Percentiles rank a stretch among this genome's conserved stretches.
phyloP scores from a whole-genome alignment of 305 asterid genomes.

The Solanum aculeatissimum region DNA sequence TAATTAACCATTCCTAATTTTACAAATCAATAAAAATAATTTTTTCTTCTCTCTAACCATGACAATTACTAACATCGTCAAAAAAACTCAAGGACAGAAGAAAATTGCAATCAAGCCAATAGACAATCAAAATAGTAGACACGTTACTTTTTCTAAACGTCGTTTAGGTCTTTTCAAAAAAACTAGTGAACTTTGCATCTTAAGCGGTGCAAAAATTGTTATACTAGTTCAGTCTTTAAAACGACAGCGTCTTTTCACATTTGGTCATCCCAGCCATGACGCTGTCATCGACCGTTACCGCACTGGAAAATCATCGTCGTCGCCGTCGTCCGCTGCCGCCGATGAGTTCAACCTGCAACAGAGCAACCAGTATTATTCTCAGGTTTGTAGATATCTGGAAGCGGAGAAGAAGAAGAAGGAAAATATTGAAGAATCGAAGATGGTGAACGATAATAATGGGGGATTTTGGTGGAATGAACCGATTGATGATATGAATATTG shows the following conservation, averaged over 20 bases:
- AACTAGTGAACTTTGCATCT: slow-evolving; percentile 23
- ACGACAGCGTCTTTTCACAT: slow-evolving; percentile 20
- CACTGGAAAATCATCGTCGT: neutral
- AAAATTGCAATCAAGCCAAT: slow-evolving; percentile 27
- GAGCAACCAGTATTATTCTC: slow-evolving; percentile 17
- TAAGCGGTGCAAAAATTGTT: slow-evolving; percentile 19
- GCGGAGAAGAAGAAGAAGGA: slow-evolving; percentile 29
- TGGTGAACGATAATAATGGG: neutral
- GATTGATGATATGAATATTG: slow-evolving; percentile 16
- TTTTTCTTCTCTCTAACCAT: neutral
- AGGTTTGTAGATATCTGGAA: slow-evolving; percentile 25
- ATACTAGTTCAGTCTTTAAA: slow-evolving; percentile 21
- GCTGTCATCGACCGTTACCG: slow-evolving; percentile 13
- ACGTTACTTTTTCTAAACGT: slow-evolving; percentile 22
- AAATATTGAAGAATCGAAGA: slow-evolving; percentile 12
- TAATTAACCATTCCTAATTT: neutral
- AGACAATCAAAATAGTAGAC: slow-evolving; percentile 5
- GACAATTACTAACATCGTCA: neutral
- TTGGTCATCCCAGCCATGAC: slow-evolving; percentile 26
- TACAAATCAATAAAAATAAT: neutral
- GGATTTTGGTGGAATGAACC: slow-evolving; percentile 24
- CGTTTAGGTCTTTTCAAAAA: slow-evolving; percentile 23
- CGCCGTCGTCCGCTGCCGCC: neutral
- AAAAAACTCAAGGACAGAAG: slow-evolving; percentile 26
- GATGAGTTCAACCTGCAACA: slow-evolving; percentile 3